These are phyloP conservation scores for Pulveroboletus sp. DNA, from an alignment of 768 basidiomycete genomes.

Conservation along the genomic window DNA sequence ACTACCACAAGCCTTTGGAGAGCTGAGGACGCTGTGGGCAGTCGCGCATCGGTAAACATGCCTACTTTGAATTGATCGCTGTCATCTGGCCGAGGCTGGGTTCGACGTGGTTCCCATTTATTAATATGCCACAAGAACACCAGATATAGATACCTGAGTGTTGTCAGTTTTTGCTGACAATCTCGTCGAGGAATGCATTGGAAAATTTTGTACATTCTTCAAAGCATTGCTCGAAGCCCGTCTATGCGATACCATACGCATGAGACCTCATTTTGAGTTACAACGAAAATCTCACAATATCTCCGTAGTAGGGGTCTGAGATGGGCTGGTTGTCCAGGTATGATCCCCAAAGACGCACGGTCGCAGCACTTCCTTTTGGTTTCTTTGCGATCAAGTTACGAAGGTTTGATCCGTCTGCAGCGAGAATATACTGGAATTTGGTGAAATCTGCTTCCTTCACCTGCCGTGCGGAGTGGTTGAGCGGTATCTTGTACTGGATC, in stretches of 20 bases:
- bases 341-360: slow-evolving; percentile 76
- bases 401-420: slow-evolving; percentile 77
- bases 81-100: background rate
- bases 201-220: slow-evolving; percentile 71
- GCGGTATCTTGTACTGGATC: slow-evolving; percentile 66
- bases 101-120: slow-evolving; percentile 2
- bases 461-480: slow-evolving; percentile 65
- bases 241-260: slow-evolving; percentile 32
- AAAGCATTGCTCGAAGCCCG: slow-evolving; percentile 74
- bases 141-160: background rate
- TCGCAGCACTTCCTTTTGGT: slow-evolving; percentile 54
- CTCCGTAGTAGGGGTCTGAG: slow-evolving; percentile 82
- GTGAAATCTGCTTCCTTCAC: slow-evolving; percentile 63
- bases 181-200: slow-evolving; percentile 74
- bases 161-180: slow-evolving; percentile 35
- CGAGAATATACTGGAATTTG: slow-evolving; percentile 79
- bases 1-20: slow-evolving; percentile 93
- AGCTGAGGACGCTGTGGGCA: slow-evolving; percentile 77
- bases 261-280: slow-evolving; percentile 2
- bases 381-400: slow-evolving; percentile 52
- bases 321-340: slow-evolving; percentile 70
- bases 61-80: slow-evolving; percentile 55
- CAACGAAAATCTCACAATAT: slow-evolving; percentile 41
- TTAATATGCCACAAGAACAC: slow-evolving; percentile 2
- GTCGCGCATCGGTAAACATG: slow-evolving; percentile 81